Evolutionary conservation across 106 monocot genomes (phyloP), one percentile per base, ranked within the genome.

Genomic region (Ottelia alismoides): DNA sequence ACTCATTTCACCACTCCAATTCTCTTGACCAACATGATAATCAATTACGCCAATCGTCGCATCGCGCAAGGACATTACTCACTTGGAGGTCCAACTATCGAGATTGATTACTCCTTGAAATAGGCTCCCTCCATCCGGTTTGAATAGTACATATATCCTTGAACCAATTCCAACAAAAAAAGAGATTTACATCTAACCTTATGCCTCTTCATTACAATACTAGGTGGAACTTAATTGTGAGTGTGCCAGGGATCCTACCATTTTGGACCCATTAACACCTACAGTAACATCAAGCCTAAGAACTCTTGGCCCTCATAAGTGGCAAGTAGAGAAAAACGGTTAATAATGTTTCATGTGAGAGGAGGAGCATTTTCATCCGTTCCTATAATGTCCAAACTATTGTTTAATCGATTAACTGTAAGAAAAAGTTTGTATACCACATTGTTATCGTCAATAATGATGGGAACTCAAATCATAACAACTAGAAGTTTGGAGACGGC

Each of bases 51-150:
- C 20, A 54, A 54, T 27, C 55, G 54, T 28, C 16, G 1, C 3
- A 25, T 9, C 2, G 65, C 55, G 16, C 30, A 16, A 24, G 65
- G 65, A 16, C 24, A 17, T 1, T 24, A 27, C 1, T 45, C 65
- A 0, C 55, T 30, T 10, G 26, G 51, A 0, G 52, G 65, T 11
- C 65, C 65, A 7, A 65, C 54, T 1, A 28, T 55, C 45, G 54
- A 65, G 54, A 55, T 65, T 25, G 53, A 55, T 26, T 65, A 53
- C 27, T 65, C 65, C 2, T 25, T 65, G 27, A 54, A 45, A 43
- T 54, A 65, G 65, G 65, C 65, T n/a, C 32, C 54, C 40, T 65
- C 65, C 22, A 65, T 65, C 52, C 24, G 65, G 65, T 65, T 12
- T 19, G 2, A 47, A 19, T 19, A 2, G 18, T 47, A 19, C 47